Conservation (phyloP, 768 basidiomycete species). For the Agrocybe pediades region DNA sequence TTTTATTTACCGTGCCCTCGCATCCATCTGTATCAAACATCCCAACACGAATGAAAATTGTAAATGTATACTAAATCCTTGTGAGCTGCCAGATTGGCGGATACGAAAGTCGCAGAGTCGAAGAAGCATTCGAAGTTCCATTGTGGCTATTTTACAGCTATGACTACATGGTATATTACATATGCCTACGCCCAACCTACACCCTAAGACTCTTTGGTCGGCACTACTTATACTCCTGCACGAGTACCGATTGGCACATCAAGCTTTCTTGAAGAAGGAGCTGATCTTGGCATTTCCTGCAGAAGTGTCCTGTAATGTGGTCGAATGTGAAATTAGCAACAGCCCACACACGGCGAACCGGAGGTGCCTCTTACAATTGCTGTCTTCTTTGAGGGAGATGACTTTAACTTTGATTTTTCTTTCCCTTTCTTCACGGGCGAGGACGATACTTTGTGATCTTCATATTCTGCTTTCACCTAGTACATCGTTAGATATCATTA, state of each 20-base stretch:
- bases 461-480: background rate
- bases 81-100: too few species aligned
- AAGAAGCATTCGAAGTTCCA: too few species aligned
- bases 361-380: background rate
- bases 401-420: conserved; percentile 1
- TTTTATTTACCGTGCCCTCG: background rate
- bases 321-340: background rate
- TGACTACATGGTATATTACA: too few species aligned
- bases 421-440: too few species aligned
- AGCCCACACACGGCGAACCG: background rate
- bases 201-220: too few species aligned
- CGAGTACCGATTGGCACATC: too few species aligned
- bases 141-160: too few species aligned
- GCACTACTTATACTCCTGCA: background rate
- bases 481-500: background rate
- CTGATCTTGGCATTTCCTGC: conserved; percentile 13
- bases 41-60: background rate
- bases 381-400: conserved; percentile 11
- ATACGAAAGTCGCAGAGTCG: too few species aligned
- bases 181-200: too few species aligned
- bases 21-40: background rate
- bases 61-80: background rate
- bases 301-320: background rate
- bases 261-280: conserved; percentile 9
- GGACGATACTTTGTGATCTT: background rate